Evolutionary conservation across 345 rosid genomes (phyloP), one percentile per base, ranked within the genome.

Genomic region (Combretum micranthum): DNA sequence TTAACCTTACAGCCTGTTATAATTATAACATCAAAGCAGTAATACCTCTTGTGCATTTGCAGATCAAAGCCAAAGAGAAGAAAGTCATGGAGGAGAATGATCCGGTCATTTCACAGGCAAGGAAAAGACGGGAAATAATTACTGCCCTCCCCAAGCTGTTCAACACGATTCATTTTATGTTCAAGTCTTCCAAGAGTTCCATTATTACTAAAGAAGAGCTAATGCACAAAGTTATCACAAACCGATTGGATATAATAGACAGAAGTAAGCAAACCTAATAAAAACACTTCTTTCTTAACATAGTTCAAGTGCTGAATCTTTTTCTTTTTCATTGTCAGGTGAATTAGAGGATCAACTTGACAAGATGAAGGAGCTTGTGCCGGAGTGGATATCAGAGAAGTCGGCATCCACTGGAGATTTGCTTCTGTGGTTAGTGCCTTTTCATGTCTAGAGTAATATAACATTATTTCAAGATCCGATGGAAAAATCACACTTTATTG

Each of bases 361-460:
- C 32, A 57, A 90, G 73, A 46, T 94, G 75, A 75, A 67, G 65
- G 93, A 90, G 65, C 72, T 87, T 17, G 93, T 81, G 62, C 99
- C 97, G 0, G 90, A 87, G 55, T 87, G 96, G 99, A 84, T 94
- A 4, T 75, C 80, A 10, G 88, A 85, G 75, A 90, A 85, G 71
- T 53, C 37, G 22, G 69, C 87, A n/a, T 77, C 76, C 37, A 44
- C 79, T 44, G 95, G 96, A 15, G 96, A 87, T 63, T 14, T 71
- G 44, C 82, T 94, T 59, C 54, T 87, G 13, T 72, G 95, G 97
- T 90, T 59, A 80, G 85, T 45, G 10, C 39, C 9, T 7, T 7
- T 32, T 32, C 39, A 32, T 7, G 22, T 46, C 39, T 6, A 26
- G 39, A 32, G 39, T 32, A 7, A 5, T 32, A 7, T 32, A 7